Base-by-base conservation (phyloP, 345 rosid species). In the Reutealis trisperma region DNA sequence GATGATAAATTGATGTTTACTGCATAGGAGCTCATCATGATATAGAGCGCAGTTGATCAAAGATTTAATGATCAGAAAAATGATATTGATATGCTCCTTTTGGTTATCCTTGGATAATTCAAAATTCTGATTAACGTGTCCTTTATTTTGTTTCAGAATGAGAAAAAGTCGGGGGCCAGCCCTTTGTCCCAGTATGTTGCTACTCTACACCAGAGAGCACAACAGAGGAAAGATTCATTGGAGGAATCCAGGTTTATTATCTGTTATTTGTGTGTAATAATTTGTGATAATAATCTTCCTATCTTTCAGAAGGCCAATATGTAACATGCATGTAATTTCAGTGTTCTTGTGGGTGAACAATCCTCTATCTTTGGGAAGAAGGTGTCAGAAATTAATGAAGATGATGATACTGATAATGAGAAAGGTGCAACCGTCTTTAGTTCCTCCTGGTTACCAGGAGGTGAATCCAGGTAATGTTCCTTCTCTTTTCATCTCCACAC, bases 371-470 rank as follows among this genome's bases (percentile, higher is more conserved):
- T 92, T 45, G 86, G 89, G 54, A 88, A 78, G 52, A 83, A 77
- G 76, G 77, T 83, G 77, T 74, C 84, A 6, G 89, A 77, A 49
- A 86, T 88, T 27, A 96, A 89, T 27, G 93, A 93, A 69, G 88
- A 79, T 51, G 61, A 90, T 62, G 88, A 77, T 30, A 69, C 69
- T 30, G 76, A 71, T 76, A 72, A 70, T 0, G 88, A 85, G 71
- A 82, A 87, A 67, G 97, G 89, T 65, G 87, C 90, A 71, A 78
- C 86, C 41, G 89, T 88, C 81, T 91, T 94, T 77, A 84, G 87
- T 81, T 93, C 98, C 41, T 86, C 94, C 63, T 94, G 99, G 99
- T 84, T 94, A 84, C 99, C 98, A 0, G 89, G 89, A 79, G 79
- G 81, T 61, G 83, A 82, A 82, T 70, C 95, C 67, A 87, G 84